phyloP scores from a whole-genome alignment of 2,329 filamentous ascomycete genomes.

The Neoarthrinium moseri region DNA sequence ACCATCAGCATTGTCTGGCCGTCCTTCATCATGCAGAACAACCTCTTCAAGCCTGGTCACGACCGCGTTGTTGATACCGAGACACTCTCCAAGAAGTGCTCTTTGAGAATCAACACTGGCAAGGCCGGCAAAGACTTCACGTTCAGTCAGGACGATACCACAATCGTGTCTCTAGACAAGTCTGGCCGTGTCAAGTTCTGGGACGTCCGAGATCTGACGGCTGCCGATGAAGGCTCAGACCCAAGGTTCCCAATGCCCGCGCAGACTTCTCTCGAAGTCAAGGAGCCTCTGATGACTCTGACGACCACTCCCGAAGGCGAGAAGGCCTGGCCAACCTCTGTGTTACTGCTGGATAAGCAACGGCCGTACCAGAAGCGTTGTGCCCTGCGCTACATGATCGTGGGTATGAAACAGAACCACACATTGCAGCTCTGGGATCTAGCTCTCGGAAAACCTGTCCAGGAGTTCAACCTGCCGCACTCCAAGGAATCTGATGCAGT shows the following conservation, averaged over 20 bases:
- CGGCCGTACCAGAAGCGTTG: slow-evolving; percentile 88
- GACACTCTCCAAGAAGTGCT: slow-evolving; percentile 80
- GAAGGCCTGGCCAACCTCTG: slow-evolving; percentile 95
- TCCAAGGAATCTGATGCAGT: slow-evolving; percentile 97
- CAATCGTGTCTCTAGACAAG: slow-evolving; percentile 95
- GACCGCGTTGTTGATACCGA: slow-evolving; percentile 80
- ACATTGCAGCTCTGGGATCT: slow-evolving; percentile 98
- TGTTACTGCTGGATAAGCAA: slow-evolving; percentile 93
- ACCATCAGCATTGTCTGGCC: slow-evolving; percentile 88
- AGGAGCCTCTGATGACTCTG: slow-evolving; percentile 81
- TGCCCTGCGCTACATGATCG: slow-evolving; percentile 90
- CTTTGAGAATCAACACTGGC: slow-evolving; percentile 90
- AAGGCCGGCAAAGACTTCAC: slow-evolving; percentile 98
- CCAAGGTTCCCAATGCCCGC: slow-evolving; percentile 51
- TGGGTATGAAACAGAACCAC: slow-evolving; percentile 99
- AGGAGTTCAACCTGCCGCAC: slow-evolving; percentile 95
- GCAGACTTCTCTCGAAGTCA: slow-evolving; percentile 69
- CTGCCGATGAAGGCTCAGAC: slow-evolving; percentile 50
- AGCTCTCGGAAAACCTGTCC: slow-evolving; percentile 88
- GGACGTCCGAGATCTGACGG: slow-evolving; percentile 82
- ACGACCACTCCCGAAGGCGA: slow-evolving; percentile 83
- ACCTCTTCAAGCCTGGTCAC: slow-evolving; percentile 61
- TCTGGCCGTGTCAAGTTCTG: slow-evolving; percentile 96
- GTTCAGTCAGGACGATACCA: slow-evolving; percentile 94
- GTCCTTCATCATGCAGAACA: slow-evolving; percentile 60